A percentile compares a stretch with the other conserved stretches of the same genome.
Conservation (phyloP, 257 asterid genomes). For the Solanum paucissectum region DNA sequence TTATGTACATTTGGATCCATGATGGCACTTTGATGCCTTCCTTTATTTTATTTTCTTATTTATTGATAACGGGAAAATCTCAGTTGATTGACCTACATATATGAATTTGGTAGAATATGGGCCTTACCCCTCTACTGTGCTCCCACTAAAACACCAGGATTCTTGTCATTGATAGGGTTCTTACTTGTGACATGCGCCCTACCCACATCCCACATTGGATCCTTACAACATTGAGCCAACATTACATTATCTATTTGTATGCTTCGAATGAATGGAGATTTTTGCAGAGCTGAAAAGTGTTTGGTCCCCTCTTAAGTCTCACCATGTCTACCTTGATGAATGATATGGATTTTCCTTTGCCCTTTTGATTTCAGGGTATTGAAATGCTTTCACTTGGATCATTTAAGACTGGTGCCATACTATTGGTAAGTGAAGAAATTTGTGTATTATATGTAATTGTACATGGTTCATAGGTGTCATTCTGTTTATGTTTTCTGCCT, state of each 20-base stretch:
- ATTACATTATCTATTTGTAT: not conserved
- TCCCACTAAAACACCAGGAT: not conserved
- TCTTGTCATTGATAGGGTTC: not conserved
- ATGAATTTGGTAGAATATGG: too few species aligned
- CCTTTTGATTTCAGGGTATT: conserved; percentile 43
- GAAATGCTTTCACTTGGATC: conserved; percentile 99
- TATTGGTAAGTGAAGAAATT: conserved; percentile 48
- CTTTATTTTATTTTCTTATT: not conserved
- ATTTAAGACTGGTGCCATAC: conserved; percentile 92
- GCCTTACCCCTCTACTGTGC: not conserved
- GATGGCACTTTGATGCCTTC: not conserved
- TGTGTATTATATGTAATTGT: not conserved
- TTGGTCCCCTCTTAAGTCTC: not conserved
- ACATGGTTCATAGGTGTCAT: not conserved
- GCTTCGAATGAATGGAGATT: not conserved
- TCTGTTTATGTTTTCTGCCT: not conserved
- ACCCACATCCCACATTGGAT: not conserved
- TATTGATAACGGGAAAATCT: not conserved
- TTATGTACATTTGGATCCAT: not conserved
- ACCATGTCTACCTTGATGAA: not conserved
- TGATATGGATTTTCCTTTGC: not conserved
- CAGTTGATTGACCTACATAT: not conserved
- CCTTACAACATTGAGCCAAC: not conserved
- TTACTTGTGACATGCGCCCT: not conserved
- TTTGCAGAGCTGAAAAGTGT: not conserved